Evolutionary conservation across 768 basidiomycete genomes (phyloP), one percentile per base, ranked within the genome.

Genomic region (Lepiota venenata): DNA sequence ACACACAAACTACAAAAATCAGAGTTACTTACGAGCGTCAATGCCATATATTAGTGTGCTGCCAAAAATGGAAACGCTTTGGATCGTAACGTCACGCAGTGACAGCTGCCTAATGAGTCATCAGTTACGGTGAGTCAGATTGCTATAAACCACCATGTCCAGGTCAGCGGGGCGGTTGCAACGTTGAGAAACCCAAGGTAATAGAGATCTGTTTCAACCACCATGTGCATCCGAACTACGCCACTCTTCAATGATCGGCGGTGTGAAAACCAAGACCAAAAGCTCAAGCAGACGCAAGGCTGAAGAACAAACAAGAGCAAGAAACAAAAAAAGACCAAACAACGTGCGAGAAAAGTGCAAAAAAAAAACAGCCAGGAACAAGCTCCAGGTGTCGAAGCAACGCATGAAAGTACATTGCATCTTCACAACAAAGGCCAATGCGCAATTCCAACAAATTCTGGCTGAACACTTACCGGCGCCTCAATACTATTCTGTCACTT

Each of bases 131-230:
- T 29, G 39, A 50, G 49, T 50, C 49, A 50, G 39, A 50, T 50
- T 50, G 38, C 49, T 50, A 41, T 41, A 50, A 50, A 47, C 46
- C 46, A 47, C 46, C 46, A 47, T 47, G 43, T 45, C 47, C 18
- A 25, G 40, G 49, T 50, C 39, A 50, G 38, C 22, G 47, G 40
- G 21, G 38, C 27, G 20, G 29, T 16, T 41, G 15, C 39, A 32
- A 27, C 25, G 20, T 42, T 25, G 29, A 25, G 40, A 50, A 32
- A n/a, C 27, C n/a, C 32, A 47, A 36, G 32, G 46, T 37, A 47
- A 47, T 47, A 47, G 45, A 47, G 32, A 27, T 29, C n/a, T 12
- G 27, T 47, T 47, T 15, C 45, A 32, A 47, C 46, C 18, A 18
- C 16, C 46, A 36, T 36, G 29, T 5, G 29, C 45, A 29, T 36